phyloP scores from a whole-genome alignment of 169 alveolate genomes.

The Babesia bigemina region DNA sequence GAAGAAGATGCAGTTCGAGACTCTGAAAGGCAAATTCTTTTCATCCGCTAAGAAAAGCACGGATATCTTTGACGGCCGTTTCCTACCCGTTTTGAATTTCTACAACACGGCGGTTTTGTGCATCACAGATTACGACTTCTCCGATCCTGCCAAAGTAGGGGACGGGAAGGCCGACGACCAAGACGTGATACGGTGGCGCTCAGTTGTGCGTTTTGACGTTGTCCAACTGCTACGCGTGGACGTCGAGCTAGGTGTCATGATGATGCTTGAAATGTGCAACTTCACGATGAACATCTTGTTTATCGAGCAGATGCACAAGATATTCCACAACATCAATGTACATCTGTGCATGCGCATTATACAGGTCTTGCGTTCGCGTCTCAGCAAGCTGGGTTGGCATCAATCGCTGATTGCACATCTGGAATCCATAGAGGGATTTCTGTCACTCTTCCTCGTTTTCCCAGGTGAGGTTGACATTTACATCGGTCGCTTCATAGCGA shows the following conservation, averaged over 20 bases:
- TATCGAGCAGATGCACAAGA: slow-evolving; percentile 26
- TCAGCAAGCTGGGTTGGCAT: slow-evolving; percentile 18
- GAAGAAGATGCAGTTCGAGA: slow-evolving; percentile 48
- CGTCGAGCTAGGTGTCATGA: slow-evolving; percentile 27
- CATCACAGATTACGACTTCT: slow-evolving; percentile 22
- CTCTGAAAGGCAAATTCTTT: slow-evolving; percentile 54
- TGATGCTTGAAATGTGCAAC: slow-evolving; percentile 18
- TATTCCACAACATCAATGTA: slow-evolving; percentile 46
- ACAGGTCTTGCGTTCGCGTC: neutral
- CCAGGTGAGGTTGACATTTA: slow-evolving; percentile 29
- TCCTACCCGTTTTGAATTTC: slow-evolving; percentile 48
- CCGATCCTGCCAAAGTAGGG: neutral
- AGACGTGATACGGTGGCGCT: slow-evolving; percentile 14
- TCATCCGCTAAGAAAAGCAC: slow-evolving; percentile 18
- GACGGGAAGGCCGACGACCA: neutral
- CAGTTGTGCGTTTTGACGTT: slow-evolving; percentile 2
- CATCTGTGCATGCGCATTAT: slow-evolving; percentile 19
- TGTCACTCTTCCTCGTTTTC: slow-evolving; percentile 9
- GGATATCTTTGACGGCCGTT: slow-evolving; percentile 23
- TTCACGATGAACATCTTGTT: slow-evolving; percentile 20
- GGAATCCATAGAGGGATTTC: slow-evolving; percentile 21
- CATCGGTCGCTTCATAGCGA: slow-evolving; percentile 40
- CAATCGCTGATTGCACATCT: slow-evolving; percentile 8
- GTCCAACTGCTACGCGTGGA: slow-evolving; percentile 14
- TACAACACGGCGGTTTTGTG: slow-evolving; percentile 37